Evolutionary conservation across 768 basidiomycete species (phyloP), one percentile per base, ranked within the genome.

Genomic region (Pleurotus tuoliensis): DNA sequence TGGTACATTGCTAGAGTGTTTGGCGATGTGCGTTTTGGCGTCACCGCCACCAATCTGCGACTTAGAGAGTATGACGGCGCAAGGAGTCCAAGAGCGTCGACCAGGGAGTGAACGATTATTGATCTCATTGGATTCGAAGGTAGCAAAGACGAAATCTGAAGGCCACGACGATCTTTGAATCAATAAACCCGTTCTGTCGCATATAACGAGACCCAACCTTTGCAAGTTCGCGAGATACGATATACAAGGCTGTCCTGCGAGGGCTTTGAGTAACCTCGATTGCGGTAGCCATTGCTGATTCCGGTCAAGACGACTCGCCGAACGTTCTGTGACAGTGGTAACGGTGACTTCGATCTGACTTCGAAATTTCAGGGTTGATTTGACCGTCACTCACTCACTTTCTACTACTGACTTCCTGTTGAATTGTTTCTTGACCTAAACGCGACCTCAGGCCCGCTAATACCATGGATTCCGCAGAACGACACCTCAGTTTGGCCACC

Each of bases 51-150:
- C 18, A 84, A 65, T 9, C 63, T 70, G 51, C 67, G 56, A 56
- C 53, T 60, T 24, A 60, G 18, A 8, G 67, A 61, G 39, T 65
- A 66, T 2, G 65, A 57, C 13, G 69, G 61, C 6, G 69, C 67
- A 57, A 86, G 70, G 18, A 88, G 69, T 1, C 78, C 81, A 43
- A 82, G 74, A 0, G 81, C 70, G 55, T 75, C 76, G 45, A 83
- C 75, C 3, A 91, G 72, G 7, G 83, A 80, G 63, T 90, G 88
- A 2, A 90, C 87, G 0, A 89, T 60, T 2, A 80, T 61, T 0
- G 88, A 90, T 27, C 88, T 78, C 41, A 83, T 79, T 56, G 64
- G 77, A 62, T 91, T 91, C 0, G 87, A 88, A 5, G 88, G 88
- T 0, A 94, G 76, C 3, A 82, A 73, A 0, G 76, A 78, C 5